Conservation (phyloP, 2,329 filamentous ascomycete genomes). For the Cladosporium sp. region DNA sequence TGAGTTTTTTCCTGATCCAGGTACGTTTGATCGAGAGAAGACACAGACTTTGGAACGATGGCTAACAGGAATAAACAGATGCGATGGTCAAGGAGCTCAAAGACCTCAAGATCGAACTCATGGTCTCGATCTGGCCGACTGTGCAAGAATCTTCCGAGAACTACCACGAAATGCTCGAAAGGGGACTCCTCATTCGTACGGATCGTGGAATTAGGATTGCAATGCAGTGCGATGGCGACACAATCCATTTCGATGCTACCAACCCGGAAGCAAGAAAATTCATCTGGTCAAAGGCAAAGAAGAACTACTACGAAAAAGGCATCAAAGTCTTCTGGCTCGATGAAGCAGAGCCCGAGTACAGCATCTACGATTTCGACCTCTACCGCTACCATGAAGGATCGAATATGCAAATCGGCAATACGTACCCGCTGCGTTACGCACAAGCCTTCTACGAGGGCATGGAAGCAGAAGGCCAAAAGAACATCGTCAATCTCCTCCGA, state of each 20-base stretch:
- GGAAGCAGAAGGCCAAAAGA: constrained; percentile 53
- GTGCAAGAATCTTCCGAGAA: constrained; percentile 63
- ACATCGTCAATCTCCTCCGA: constrained; percentile 62
- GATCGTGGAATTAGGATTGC: constrained; percentile 62
- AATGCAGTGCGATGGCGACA: constrained; percentile 62
- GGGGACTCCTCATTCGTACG: constrained; percentile 61
- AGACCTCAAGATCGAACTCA: constrained; percentile 62
- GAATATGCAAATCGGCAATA: constrained; percentile 60
- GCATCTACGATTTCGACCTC: constrained; percentile 66
- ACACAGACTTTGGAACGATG: background rate
- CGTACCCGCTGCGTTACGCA: constrained; percentile 62
- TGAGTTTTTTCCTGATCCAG: constrained; percentile 60
- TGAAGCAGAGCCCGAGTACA: constrained; percentile 69
- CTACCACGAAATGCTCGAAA: constrained; percentile 63
- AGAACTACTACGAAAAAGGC: constrained; percentile 64
- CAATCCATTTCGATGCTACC: constrained; percentile 65
- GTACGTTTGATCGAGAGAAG: background rate
- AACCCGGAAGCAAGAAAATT: constrained; percentile 61
- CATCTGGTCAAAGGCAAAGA: constrained; percentile 61
- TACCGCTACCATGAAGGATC: constrained; percentile 62
- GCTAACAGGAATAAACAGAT: constrained; percentile 36
- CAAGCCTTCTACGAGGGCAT: constrained; percentile 63
- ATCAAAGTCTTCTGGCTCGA: constrained; percentile 70
- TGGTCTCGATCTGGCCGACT: constrained; percentile 71
- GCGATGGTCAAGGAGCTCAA: constrained; percentile 66